phyloP scores from a whole-genome alignment of 2,329 filamentous ascomycete species.

The Cytospora schulzeri region DNA sequence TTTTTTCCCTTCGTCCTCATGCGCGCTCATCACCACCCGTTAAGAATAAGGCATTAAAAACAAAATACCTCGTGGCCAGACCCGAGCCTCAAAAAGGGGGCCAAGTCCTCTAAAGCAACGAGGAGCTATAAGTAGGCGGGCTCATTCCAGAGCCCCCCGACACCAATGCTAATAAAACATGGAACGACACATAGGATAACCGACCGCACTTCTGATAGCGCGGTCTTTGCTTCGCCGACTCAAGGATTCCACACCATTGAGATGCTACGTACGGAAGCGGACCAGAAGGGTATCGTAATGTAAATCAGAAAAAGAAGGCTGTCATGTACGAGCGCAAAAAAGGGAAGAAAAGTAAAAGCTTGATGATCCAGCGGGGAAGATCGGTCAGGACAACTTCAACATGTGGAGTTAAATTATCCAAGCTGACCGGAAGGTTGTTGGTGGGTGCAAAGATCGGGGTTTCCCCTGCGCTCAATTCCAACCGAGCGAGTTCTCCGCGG shows the following conservation, averaged over 20 bases:
- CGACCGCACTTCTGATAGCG: slow-evolving; percentile 17
- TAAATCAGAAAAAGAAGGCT: slow-evolving; percentile 32
- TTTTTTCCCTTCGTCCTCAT: slow-evolving; percentile 21
- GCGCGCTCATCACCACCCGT: slow-evolving; percentile 25
- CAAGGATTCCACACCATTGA: slow-evolving; percentile 35
- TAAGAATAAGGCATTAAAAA: slow-evolving; percentile 32
- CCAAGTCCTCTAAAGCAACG: slow-evolving; percentile 35
- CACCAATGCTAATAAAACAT: slow-evolving; percentile 29
- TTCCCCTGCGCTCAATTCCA: slow-evolving; percentile 70
- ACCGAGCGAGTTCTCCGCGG: slow-evolving; percentile 90
- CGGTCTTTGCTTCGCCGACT: slow-evolving; percentile 26
- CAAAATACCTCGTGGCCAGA: slow-evolving; percentile 36
- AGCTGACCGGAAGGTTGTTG: background rate
- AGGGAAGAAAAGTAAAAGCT: slow-evolving; percentile 32
- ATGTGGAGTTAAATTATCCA: background rate
- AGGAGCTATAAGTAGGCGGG: slow-evolving; percentile 22
- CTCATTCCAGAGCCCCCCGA: slow-evolving; percentile 18
- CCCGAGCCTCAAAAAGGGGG: slow-evolving; percentile 40
- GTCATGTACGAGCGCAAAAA: slow-evolving; percentile 29
- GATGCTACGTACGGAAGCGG: slow-evolving; percentile 33
- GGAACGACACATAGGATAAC: slow-evolving; percentile 26
- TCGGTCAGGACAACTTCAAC: slow-evolving; percentile 6
- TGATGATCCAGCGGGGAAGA: slow-evolving; percentile 27
- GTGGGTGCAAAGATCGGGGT: background rate
- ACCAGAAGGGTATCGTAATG: slow-evolving; percentile 51